Conservation (phyloP, 179 eudicot species). For the Amaranthus tricolor region DNA sequence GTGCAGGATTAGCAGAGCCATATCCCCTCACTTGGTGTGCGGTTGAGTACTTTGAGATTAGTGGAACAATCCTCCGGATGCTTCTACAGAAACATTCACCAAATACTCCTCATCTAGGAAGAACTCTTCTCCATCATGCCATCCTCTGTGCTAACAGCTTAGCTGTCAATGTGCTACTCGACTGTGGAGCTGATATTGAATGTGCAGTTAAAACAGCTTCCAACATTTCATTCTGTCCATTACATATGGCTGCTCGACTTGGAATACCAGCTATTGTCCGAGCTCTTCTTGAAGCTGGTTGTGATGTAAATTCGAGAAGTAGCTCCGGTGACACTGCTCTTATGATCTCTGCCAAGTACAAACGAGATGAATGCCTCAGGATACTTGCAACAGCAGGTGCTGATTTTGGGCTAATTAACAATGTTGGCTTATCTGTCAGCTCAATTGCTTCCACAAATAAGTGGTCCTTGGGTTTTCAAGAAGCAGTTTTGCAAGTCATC, state of each 20-base stretch:
- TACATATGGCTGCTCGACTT: conserved; percentile 82
- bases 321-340: conserved; percentile 69
- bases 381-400: conserved; percentile 65
- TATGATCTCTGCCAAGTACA: conserved; percentile 57
- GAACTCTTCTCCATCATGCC: conserved; percentile 93
- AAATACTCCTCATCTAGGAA: conserved; percentile 48
- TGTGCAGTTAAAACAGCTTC: conserved; percentile 44
- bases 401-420: conserved; percentile 68
- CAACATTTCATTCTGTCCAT: conserved; percentile 42
- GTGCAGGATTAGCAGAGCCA: conserved; percentile 91
- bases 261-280: conserved; percentile 46
- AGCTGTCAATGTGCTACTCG: conserved; percentile 54
- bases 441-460: conserved; percentile 43
- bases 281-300: conserved; percentile 53
- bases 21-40: conserved; percentile 87
- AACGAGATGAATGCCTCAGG: conserved; percentile 56
- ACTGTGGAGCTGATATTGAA: conserved; percentile 50
- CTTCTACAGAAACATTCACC: conserved; percentile 48
- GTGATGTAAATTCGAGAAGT: conserved; percentile 62
- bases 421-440: conserved; percentile 43
- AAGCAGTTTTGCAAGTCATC: conserved; percentile 40
- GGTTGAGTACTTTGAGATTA: conserved; percentile 77
- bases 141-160: conserved; percentile 55
- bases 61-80: conserved; percentile 62
- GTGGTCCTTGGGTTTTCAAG: conserved; percentile 58